These are phyloP conservation scores for Ascochyta lentis DNA, from an alignment of 2,329 filamentous ascomycete genomes.

Conservation along the genomic window DNA sequence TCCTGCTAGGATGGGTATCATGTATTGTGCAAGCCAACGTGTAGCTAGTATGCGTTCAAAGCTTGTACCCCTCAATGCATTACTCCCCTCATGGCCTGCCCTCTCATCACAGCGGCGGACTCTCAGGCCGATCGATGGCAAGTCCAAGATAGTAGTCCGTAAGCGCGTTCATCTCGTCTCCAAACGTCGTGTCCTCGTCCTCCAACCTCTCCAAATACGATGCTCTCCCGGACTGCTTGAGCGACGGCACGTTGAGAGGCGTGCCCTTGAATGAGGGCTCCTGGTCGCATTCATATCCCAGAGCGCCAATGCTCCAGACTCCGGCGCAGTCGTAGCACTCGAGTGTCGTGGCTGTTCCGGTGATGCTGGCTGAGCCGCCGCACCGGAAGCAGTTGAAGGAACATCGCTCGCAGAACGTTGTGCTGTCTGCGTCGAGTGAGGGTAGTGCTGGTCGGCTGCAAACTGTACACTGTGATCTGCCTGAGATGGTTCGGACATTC, in stretches of 20 bases:
- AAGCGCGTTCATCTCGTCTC: conserved; percentile 46
- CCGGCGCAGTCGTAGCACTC: conserved; percentile 42
- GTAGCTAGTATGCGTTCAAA: no score
- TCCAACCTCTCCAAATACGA: conserved; percentile 12
- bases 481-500: conserved; percentile 23
- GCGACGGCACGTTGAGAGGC: conserved; percentile 21
- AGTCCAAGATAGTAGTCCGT: conserved; percentile 42
- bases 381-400: conserved; percentile 54
- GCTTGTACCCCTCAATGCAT: not conserved
- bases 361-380: conserved; percentile 28
- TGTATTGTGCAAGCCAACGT: no score
- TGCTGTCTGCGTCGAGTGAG: not conserved
- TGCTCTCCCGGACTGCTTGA: conserved; percentile 23
- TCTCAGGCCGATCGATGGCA: conserved; percentile 33
- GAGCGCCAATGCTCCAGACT: conserved; percentile 46
- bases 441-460: conserved; percentile 45
- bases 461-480: conserved; percentile 42
- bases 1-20: no score
- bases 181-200: conserved; percentile 28
- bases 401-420: conserved; percentile 50
- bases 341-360: conserved; percentile 24
- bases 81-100: not conserved
- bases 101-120: conserved; percentile 23
- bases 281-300: conserved; percentile 48
- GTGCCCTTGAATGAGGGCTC: conserved; percentile 13